Evolutionary conservation across 1,139 yeast species (phyloP).

Genomic region (Scheffersomyces illinoinensis): DNA sequence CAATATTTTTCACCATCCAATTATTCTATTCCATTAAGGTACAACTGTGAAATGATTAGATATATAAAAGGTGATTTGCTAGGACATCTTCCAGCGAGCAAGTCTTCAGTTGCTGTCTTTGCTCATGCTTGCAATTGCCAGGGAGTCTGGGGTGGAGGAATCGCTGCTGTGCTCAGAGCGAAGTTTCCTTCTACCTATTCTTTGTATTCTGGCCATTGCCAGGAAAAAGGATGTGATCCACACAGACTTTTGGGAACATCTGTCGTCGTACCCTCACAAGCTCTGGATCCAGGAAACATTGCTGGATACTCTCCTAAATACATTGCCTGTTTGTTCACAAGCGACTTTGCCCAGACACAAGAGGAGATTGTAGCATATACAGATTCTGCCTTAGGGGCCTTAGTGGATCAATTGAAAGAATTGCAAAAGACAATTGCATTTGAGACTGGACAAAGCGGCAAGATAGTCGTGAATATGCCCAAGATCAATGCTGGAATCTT

Average conservation of each 20-base stretch:
- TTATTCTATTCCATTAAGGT: not conserved
- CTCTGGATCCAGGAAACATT: conserved; percentile 28
- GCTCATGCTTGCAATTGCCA: conserved; percentile 81
- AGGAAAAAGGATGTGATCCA: conserved; percentile 23
- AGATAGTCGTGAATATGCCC: conserved; percentile 58
- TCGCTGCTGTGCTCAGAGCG: conserved; percentile 55
- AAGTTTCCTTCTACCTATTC: conserved; percentile 53
- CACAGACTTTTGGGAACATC: conserved; percentile 53
- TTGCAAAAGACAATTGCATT: conserved; percentile 13
- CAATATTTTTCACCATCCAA: not conserved
- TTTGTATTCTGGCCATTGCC: conserved; percentile 51
- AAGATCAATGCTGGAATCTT: conserved; percentile 80
- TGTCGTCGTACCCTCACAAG: conserved; percentile 40
- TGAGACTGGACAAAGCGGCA: conserved; percentile 12
- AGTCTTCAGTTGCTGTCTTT: conserved; percentile 36
- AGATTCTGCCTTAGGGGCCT: conserved; percentile 43
- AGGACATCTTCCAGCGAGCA: conserved; percentile 24
- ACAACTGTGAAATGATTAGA: conserved; percentile 23
- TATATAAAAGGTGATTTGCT: conserved; percentile 67
- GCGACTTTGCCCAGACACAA: conserved; percentile 42
- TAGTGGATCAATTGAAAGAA: conserved; percentile 37
- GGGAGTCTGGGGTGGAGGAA: conserved; percentile 87
- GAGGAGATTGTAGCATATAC: conserved; percentile 52
- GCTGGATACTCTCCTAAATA: conserved; percentile 24
- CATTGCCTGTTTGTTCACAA: conserved; percentile 70